These are phyloP conservation scores for Cyclostephanos invisitatus DNA, from an alignment of 108 stramenopile species.

Conservation along the genomic window DNA sequence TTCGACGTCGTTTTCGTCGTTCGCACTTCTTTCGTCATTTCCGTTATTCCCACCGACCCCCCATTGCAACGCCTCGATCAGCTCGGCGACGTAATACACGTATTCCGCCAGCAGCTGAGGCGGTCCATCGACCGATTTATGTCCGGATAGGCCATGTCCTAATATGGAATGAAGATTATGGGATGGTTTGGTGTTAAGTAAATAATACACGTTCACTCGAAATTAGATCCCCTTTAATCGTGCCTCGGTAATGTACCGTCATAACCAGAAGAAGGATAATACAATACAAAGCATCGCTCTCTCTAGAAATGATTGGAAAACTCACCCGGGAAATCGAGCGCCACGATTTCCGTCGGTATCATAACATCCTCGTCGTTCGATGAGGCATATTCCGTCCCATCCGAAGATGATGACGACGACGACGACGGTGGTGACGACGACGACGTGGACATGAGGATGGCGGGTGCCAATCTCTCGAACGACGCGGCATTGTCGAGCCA, in stretches of 20 bases:
- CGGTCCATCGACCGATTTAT: slow-evolving; percentile 55
- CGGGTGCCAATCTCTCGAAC: slow-evolving; percentile 68
- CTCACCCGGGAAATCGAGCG: slow-evolving; percentile 60
- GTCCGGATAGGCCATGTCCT: slow-evolving; percentile 55
- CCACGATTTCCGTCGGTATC: slow-evolving; percentile 48
- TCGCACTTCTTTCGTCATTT: neutral
- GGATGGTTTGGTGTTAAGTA: too few relatives aligned
- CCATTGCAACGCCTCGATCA: slow-evolving; percentile 52
- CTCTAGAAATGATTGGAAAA: too few relatives aligned
- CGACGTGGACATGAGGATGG: slow-evolving; percentile 33
- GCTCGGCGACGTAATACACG: slow-evolving; percentile 60
- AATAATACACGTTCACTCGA: too few relatives aligned
- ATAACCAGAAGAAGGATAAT: too few relatives aligned
- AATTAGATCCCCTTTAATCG: too few relatives aligned
- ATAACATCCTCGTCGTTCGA: neutral
- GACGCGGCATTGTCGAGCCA: slow-evolving; percentile 82
- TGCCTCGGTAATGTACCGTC: too few relatives aligned
- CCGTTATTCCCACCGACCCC: neutral
- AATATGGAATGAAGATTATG: too few relatives aligned
- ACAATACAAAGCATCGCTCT: too few relatives aligned
- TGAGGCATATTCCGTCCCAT: neutral
- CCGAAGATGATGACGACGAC: neutral
- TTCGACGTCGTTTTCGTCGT: slow-evolving; percentile 1
- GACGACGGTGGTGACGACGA: neutral
- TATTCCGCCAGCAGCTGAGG: slow-evolving; percentile 59